Conservation (phyloP, 495 filamentous ascomycete species). For the Physcia stellaris region DNA sequence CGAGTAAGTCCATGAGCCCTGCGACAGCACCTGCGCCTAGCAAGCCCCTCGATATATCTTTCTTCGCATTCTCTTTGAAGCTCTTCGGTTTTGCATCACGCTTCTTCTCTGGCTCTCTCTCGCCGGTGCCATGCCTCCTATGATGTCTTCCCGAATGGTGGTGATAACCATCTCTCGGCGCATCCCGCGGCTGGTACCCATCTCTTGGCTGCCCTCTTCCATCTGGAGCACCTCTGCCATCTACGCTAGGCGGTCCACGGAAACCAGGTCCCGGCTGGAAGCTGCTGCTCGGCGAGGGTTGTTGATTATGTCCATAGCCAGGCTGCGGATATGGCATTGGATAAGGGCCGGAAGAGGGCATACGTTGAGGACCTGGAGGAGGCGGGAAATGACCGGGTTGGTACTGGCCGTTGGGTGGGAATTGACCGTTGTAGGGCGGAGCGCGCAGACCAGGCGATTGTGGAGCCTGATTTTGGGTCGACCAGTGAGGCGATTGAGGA, state of each 20-base stretch:
- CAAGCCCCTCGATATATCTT: conserved; percentile 26
- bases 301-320: too few species aligned
- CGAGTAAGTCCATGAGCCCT: conserved; percentile 31
- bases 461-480: not conserved
- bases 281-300: conserved; percentile 12
- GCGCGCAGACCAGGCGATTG: not conserved
- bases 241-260: too few species aligned
- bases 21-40: conserved; percentile 30
- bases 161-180: too few species aligned
- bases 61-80: conserved; percentile 15
- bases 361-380: not conserved
- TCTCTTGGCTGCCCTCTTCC: conserved; percentile 15
- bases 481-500: too few species aligned
- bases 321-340: too few species aligned
- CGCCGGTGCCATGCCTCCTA: not conserved
- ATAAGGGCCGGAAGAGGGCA: not conserved
- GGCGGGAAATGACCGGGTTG: not conserved
- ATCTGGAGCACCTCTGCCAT: conserved; percentile 7
- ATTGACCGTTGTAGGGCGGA: too few species aligned
- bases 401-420: not conserved
- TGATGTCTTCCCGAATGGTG: not conserved
- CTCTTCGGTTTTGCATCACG: conserved; percentile 7
- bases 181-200: too few species aligned
- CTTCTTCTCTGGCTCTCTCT: conserved; percentile 3
- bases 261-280: conserved; percentile 10